phyloP scores from a whole-genome alignment of 768 basidiomycete genomes.

The Panellus pusillus region DNA sequence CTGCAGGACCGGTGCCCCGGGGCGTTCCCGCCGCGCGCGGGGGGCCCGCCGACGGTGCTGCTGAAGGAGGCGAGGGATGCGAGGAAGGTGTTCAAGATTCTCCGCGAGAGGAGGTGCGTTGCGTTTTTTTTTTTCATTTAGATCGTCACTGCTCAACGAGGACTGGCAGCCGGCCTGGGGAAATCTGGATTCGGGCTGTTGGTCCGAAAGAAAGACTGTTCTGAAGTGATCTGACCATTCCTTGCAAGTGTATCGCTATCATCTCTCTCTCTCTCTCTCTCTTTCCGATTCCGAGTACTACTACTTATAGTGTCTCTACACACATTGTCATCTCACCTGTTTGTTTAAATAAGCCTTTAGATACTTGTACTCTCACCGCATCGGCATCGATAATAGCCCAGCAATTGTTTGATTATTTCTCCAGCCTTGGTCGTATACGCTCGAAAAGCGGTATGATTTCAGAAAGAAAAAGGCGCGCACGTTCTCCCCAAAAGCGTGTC shows the following conservation, averaged over 20 bases:
- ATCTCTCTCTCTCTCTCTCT: neutral
- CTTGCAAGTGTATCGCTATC: neutral
- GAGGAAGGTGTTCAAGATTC: conserved; percentile 65
- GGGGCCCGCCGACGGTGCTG: conserved; percentile 34
- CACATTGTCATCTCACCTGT: neutral
- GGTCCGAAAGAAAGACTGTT: conserved; percentile 63
- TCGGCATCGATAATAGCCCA: conserved; percentile 7
- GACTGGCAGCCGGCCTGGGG: conserved; percentile 60
- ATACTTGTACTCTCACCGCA: conserved; percentile 9
- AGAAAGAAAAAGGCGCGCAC: too few species aligned
- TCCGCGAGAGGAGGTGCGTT: conserved; percentile 76
- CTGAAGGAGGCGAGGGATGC: conserved; percentile 41
- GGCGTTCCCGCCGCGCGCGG: conserved; percentile 61
- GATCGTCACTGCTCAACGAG: conserved; percentile 11
- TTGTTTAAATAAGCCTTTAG: conserved; percentile 5
- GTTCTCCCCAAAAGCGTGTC: conserved; percentile 6
- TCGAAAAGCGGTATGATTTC: too few species aligned
- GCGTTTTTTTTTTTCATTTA: conserved; percentile 6
- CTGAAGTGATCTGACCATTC: too few species aligned
- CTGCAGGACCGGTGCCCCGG: conserved; percentile 71
- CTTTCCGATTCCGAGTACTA: conserved; percentile 3
- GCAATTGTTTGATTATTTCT: too few species aligned
- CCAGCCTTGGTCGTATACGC: too few species aligned
- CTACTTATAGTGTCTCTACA: neutral
- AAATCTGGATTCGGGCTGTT: conserved; percentile 71